Evolutionary conservation across 495 filamentous ascomycete genomes (phyloP).

Genomic region (Aspergillus egyptiacus): DNA sequence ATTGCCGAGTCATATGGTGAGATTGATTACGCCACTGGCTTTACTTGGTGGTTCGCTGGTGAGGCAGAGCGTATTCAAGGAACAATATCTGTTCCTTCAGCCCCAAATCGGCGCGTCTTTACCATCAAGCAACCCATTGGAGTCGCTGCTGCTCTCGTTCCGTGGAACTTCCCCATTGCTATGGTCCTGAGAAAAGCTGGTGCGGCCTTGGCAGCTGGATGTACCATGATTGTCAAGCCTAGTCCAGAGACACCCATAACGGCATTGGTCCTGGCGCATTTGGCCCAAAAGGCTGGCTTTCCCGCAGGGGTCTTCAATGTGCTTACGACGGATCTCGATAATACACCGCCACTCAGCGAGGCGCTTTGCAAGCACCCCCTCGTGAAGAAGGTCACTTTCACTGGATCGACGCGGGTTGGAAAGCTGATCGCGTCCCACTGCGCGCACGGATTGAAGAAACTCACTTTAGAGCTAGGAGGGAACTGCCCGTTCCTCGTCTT

Average conservation of each 20-base stretch:
- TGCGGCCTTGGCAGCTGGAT: constrained; percentile 66
- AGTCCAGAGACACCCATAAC: constrained; percentile 58
- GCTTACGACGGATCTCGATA: constrained; percentile 52
- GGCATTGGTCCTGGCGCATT: constrained; percentile 46
- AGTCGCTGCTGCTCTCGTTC: constrained; percentile 58
- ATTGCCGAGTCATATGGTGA: constrained; percentile 53
- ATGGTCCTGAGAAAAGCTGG: constrained; percentile 66
- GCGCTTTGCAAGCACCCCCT: constrained; percentile 58
- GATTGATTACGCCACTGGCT: constrained; percentile 54
- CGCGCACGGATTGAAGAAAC: constrained; percentile 60
- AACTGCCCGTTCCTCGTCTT: constrained; percentile 73
- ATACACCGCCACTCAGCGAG: constrained; percentile 58
- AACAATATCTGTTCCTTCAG: constrained; percentile 47
- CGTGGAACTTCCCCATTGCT: constrained; percentile 59
- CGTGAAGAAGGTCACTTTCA: constrained; percentile 70
- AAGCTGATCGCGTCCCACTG: constrained; percentile 56
- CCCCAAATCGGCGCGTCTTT: constrained; percentile 57
- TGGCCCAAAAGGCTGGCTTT: constrained; percentile 50
- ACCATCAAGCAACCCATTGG: constrained; percentile 67
- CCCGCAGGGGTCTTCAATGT: constrained; percentile 53
- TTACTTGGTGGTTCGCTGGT: constrained; percentile 60
- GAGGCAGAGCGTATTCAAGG: constrained; percentile 68
- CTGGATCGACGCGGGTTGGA: constrained; percentile 60
- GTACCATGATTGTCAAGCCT: constrained; percentile 58
- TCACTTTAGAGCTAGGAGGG: constrained; percentile 67